Conservation (phyloP, 2,329 filamentous ascomycete genomes). For the Gremmenia infestans region DNA sequence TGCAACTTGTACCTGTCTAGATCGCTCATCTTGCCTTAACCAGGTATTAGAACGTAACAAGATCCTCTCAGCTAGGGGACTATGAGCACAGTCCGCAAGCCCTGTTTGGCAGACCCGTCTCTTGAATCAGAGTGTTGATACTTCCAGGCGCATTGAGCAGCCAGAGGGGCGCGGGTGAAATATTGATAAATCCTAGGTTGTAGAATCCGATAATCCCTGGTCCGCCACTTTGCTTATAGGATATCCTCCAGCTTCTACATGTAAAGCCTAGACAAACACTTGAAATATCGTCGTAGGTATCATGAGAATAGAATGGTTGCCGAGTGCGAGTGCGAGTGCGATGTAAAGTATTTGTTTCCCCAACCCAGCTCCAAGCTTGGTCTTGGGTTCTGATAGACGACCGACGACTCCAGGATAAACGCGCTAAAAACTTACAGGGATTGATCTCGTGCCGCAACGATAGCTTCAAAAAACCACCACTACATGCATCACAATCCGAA, state of each 20-base stretch:
- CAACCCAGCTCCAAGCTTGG: slow-evolving; percentile 8
- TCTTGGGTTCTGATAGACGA: slow-evolving; percentile 13
- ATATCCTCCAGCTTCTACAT: no score
- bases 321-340: not conserved
- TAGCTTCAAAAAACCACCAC: slow-evolving; percentile 1
- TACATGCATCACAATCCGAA: not conserved
- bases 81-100: not conserved
- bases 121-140: slow-evolving; percentile 1
- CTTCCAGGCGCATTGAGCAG: slow-evolving; percentile 19
- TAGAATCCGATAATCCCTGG: not conserved
- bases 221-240: not conserved
- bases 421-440: slow-evolving; percentile 3
- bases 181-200: not conserved
- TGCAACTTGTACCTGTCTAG: slow-evolving; percentile 67
- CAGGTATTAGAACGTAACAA: not conserved
- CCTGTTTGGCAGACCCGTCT: not conserved
- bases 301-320: not conserved
- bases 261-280: not conserved
- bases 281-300: not conserved
- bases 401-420: not conserved
- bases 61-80: not conserved
- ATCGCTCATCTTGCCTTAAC: slow-evolving; percentile 67
- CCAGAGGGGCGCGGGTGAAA: slow-evolving; percentile 1
- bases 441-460: not conserved
- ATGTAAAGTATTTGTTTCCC: not conserved